A percentile compares a stretch with the other conserved stretches of the same genome.
These are phyloP conservation scores for Talaromyces pinophilus DNA, from an alignment of 2,329 filamentous ascomycete species.

Conservation along the genomic window DNA sequence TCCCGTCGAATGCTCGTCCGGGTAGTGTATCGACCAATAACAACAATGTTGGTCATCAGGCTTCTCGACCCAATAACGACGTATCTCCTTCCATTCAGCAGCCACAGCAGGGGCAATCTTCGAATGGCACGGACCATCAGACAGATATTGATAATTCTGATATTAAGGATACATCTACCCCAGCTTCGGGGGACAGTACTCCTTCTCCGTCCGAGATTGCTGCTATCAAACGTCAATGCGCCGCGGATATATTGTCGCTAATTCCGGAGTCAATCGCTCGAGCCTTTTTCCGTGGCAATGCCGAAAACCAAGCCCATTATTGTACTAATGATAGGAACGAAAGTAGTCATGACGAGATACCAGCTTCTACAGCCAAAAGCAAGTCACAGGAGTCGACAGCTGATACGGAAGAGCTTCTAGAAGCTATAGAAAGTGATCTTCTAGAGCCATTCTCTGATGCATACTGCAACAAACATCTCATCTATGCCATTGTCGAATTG, in stretches of 20 bases:
- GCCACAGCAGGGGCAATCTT: constrained; percentile 11
- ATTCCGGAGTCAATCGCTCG: constrained; percentile 46
- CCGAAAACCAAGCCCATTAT: constrained; percentile 23
- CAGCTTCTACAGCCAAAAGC: constrained; percentile 18
- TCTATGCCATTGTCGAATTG: constrained; percentile 80
- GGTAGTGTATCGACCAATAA: constrained; percentile 46
- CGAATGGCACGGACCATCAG: neutral
- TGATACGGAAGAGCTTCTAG: constrained; percentile 51
- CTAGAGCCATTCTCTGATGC: constrained; percentile 75
- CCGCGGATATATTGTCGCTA: constrained; percentile 44
- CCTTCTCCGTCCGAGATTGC: constrained; percentile 18
- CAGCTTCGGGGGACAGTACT: constrained; percentile 1
- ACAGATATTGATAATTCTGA: constrained; percentile 5
- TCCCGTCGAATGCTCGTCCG: constrained; percentile 79
- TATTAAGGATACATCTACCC: constrained; percentile 8
- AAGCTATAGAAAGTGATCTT: constrained; percentile 63
- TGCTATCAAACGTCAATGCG: constrained; percentile 45
- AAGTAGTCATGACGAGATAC: neutral
- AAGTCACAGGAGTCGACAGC: neutral
- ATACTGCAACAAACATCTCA: constrained; percentile 90
- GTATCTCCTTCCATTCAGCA: constrained; percentile 27
- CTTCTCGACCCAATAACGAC: constrained; percentile 21
- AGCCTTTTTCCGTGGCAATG: constrained; percentile 45
- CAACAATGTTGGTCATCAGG: constrained; percentile 28
- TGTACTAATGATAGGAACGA: constrained; percentile 15